Conservation (phyloP, 345 rosid species). For the Noccaea bulbosa region DNA sequence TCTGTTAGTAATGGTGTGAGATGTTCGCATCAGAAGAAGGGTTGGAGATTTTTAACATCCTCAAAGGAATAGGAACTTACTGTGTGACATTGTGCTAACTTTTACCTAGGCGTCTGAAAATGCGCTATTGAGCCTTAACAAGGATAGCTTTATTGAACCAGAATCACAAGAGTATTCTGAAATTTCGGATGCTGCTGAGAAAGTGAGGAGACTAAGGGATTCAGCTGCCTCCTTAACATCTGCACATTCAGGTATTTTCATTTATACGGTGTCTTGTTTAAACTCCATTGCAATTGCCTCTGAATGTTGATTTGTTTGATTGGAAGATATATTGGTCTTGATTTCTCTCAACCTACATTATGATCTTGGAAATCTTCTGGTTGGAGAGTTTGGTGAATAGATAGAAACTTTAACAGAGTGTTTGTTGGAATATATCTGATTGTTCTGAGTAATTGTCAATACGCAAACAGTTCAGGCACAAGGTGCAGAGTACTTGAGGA, state of each 20-base stretch:
- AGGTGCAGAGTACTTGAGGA: slow-evolving; percentile 65
- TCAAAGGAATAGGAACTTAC: not conserved
- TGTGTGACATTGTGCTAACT: slow-evolving; percentile 20
- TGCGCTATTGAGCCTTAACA: slow-evolving; percentile 53
- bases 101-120: slow-evolving; percentile 65
- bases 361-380: not conserved
- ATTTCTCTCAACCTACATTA: not conserved
- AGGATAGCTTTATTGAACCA: slow-evolving; percentile 31
- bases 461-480: slow-evolving; percentile 64
- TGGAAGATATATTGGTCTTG: not conserved
- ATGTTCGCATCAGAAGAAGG: not conserved
- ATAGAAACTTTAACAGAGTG: not conserved
- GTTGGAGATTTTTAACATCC: not conserved
- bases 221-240: slow-evolving; percentile 50
- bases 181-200: slow-evolving; percentile 36
- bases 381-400: slow-evolving; percentile 5
- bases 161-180: slow-evolving; percentile 36
- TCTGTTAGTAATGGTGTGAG: not conserved
- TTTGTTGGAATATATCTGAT: slow-evolving; percentile 8
- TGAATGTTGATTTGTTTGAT: not conserved
- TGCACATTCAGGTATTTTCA: slow-evolving; percentile 65
- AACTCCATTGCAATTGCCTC: not conserved
- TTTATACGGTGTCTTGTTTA: not conserved
- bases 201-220: slow-evolving; percentile 55
- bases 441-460: slow-evolving; percentile 19